phyloP scores from a whole-genome alignment of 208 protist genomes.

The Trypanosomatidae sp. region DNA sequence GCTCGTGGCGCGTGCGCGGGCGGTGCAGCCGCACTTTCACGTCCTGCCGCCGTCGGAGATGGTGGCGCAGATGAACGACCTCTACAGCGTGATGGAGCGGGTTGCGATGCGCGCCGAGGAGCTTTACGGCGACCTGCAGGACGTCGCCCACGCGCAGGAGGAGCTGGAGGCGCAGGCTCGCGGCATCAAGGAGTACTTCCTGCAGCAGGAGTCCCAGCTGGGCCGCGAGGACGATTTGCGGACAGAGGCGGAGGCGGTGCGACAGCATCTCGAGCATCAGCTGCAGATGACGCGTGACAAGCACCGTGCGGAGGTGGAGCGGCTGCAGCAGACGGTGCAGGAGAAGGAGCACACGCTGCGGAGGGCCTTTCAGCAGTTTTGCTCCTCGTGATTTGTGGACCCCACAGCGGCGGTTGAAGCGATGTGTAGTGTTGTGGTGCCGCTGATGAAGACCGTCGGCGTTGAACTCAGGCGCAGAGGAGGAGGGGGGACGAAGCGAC shows the following conservation, averaged over 20 bases:
- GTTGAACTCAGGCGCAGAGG: too few relatives aligned
- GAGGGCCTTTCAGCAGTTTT: slow-evolving; percentile 41
- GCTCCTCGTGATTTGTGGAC: too few relatives aligned
- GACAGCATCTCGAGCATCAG: slow-evolving; percentile 36
- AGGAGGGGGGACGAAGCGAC: too few relatives aligned
- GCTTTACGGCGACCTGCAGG: slow-evolving; percentile 52
- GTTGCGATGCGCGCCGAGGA: slow-evolving; percentile 65
- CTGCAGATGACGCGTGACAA: slow-evolving; percentile 37
- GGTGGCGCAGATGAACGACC: slow-evolving; percentile 81
- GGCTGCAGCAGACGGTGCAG: slow-evolving; percentile 48
- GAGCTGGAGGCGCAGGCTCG: slow-evolving; percentile 55
- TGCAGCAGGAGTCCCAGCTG: slow-evolving; percentile 31
- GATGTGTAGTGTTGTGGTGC: too few relatives aligned
- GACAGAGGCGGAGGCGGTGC: slow-evolving; percentile 50
- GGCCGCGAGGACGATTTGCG: slow-evolving; percentile 58
- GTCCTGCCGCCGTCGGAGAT: slow-evolving; percentile 81
- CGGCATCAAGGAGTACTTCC: slow-evolving; percentile 60
- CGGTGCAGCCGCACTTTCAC: slow-evolving; percentile 71
- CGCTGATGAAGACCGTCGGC: too few relatives aligned
- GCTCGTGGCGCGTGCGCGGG: slow-evolving; percentile 39
- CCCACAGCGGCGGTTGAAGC: too few relatives aligned
- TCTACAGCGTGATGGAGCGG: slow-evolving; percentile 81
- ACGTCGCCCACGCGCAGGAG: slow-evolving; percentile 50
- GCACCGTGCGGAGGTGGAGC: slow-evolving; percentile 43
- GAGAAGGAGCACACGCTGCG: slow-evolving; percentile 72